These are phyloP conservation scores for Aspergillus aculeatinus DNA, from an alignment of 2,329 filamentous ascomycete species.

Conservation along the genomic window DNA sequence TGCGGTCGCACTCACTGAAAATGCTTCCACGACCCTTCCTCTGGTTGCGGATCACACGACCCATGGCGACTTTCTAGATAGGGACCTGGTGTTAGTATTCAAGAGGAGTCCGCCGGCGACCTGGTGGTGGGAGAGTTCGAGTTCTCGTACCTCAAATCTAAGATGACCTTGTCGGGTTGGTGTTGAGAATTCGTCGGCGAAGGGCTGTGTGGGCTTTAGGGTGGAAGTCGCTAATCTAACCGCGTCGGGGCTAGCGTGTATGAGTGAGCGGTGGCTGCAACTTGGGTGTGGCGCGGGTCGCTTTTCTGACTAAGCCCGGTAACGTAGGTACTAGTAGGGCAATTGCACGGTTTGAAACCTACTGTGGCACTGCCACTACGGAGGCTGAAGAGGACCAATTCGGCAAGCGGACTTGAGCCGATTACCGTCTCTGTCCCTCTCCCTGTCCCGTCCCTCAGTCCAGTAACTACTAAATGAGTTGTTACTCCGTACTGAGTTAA, in stretches of 20 bases:
- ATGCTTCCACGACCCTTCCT: constrained; percentile 75
- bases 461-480: too few species aligned
- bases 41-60: constrained; percentile 76
- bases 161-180: constrained; percentile 45
- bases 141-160: constrained; percentile 45
- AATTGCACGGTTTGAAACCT: neutral
- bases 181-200: constrained; percentile 43
- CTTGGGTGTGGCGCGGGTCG: constrained; percentile 13
- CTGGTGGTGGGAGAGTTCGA: constrained; percentile 30
- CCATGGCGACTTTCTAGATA: constrained; percentile 52
- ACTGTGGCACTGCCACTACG: neutral
- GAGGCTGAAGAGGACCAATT: neutral
- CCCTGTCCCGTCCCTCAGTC: too few species aligned
- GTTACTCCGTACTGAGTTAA: too few species aligned
- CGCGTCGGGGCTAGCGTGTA: constrained; percentile 35
- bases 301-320: neutral
- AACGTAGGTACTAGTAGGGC: neutral
- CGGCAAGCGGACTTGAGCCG: too few species aligned
- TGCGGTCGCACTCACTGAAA: constrained; percentile 63
- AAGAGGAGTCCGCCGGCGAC: constrained; percentile 28
- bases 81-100: constrained; percentile 37
- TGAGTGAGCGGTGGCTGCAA: constrained; percentile 15
- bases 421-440: too few species aligned
- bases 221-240: constrained; percentile 48
- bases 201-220: constrained; percentile 48